phyloP scores from a whole-genome alignment of 2,329 filamentous ascomycete genomes.

The Colletotrichum spaethianum region DNA sequence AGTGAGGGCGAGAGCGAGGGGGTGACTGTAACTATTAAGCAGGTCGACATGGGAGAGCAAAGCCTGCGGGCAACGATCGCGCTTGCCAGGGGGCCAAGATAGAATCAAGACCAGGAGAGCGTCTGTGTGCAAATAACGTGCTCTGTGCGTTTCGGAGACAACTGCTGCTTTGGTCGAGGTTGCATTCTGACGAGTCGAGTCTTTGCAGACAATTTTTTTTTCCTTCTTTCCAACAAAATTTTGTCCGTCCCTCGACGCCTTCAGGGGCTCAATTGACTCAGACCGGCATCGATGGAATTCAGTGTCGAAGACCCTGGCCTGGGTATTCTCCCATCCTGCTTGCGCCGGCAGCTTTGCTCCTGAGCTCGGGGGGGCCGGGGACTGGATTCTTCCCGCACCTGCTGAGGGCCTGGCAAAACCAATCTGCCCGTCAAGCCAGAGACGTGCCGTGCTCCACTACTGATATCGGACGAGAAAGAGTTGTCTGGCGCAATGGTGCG shows the following conservation, averaged over 20 bases:
- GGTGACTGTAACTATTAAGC: conserved; percentile 28
- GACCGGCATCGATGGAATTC: neutral
- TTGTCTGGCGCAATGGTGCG: neutral
- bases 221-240: neutral
- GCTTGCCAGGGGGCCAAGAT: conserved; percentile 26
- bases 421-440: conserved; percentile 10
- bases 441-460: neutral
- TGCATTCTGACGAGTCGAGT: conserved; percentile 1
- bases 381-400: neutral
- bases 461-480: conserved; percentile 21
- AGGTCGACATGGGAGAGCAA: conserved; percentile 4
- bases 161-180: conserved; percentile 22
- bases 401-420: conserved; percentile 6
- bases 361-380: neutral
- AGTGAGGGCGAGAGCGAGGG: conserved; percentile 1
- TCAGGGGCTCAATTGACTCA: conserved; percentile 20
- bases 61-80: conserved; percentile 29
- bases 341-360: neutral
- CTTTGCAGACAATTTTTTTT: conserved; percentile 5
- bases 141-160: conserved; percentile 29
- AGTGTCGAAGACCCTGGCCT: conserved; percentile 3
- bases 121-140: conserved; percentile 34
- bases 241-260: neutral
- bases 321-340: neutral
- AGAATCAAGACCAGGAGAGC: conserved; percentile 22